Evolutionary conservation across 345 rosid species (phyloP), one percentile per base, ranked within the genome.

Genomic region (Geranium brycei): DNA sequence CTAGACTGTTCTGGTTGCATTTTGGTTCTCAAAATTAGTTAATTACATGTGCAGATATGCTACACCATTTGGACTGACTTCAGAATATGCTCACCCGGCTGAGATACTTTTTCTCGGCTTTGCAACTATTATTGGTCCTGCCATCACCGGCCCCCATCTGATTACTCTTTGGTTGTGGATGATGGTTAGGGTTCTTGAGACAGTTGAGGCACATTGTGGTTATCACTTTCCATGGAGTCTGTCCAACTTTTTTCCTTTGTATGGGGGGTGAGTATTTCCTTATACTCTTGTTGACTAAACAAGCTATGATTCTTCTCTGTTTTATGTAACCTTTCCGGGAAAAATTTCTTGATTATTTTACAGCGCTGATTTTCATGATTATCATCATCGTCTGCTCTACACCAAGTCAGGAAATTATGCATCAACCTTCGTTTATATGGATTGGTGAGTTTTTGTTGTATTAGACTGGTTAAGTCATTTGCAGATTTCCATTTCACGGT

Each of bases 191-290:
- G 96, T 93, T 62, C 74, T 93, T 64, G 99, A 90, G 81, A 90
- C 99, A 12, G 99, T 93, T 58, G 99, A 93, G 77, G 97, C 96
- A 71, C 99, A 93, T 69, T 90, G 96, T 74, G 99, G 97, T 73
- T 93, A 93, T 68, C 92, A 93, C 83, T 90, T 93, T 72, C 97
- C 96, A 7, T 93, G 99, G 97, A 90, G 99, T 73, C 88, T 83
- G 63, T 85, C 99, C 19, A 90, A 93, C 69, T 85, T 93, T 74
- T 58, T 93, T 41, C 97, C 96, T 71, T 67, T 93, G 19, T 93
- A 93, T 61, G 99, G 95, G 66, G 99, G 99, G 99, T 92, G 74
- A 68, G 97, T 76, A 15, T 47, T 47, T 47, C 53, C 53, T 47
- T 47, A 8, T 47, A 11, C 14, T 47, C 53, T 47, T 47, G 53